Evolutionary conservation across 495 filamentous ascomycete species (phyloP).

Genomic region (Penicillium coprophilum): DNA sequence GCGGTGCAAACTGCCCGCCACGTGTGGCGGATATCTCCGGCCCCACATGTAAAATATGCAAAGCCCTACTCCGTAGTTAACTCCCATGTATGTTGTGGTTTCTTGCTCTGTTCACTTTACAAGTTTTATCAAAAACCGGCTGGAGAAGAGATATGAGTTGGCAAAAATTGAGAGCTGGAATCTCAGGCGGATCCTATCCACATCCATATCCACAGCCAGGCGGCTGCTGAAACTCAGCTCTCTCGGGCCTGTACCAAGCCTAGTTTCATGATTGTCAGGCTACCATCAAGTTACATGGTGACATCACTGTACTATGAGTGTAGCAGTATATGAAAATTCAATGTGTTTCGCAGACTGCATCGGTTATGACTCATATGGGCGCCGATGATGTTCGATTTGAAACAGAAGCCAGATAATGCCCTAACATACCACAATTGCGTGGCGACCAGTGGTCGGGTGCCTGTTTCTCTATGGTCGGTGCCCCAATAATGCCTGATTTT

Average conservation of each 20-base stretch:
- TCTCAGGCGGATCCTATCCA: background rate
- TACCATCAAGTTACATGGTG: background rate
- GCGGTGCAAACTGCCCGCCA: slow-evolving; percentile 8
- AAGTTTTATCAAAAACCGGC: background rate
- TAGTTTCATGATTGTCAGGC: slow-evolving; percentile 1
- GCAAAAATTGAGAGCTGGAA: background rate
- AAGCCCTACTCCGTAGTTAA: background rate
- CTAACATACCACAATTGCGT: too few species aligned
- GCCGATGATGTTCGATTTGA: slow-evolving; percentile 14
- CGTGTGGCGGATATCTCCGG: slow-evolving; percentile 15
- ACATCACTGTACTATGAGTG: background rate
- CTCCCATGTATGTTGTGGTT: background rate
- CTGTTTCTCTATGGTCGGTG: too few species aligned
- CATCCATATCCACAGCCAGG: background rate
- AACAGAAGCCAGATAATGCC: slow-evolving; percentile 10
- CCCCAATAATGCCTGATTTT: too few species aligned
- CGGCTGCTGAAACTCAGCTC: slow-evolving; percentile 8
- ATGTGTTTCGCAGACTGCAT: background rate
- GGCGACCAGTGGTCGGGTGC: too few species aligned
- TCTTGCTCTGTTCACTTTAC: background rate
- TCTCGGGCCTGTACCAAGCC: background rate
- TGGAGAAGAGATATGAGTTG: slow-evolving; percentile 2
- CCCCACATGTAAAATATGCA: slow-evolving; percentile 1
- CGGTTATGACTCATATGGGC: slow-evolving; percentile 18
- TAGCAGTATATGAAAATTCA: background rate